Evolutionary conservation across 805 yeast species (phyloP), one percentile per base, ranked within the genome.

Genomic region (Cyberlindnera samutprakarnensis): DNA sequence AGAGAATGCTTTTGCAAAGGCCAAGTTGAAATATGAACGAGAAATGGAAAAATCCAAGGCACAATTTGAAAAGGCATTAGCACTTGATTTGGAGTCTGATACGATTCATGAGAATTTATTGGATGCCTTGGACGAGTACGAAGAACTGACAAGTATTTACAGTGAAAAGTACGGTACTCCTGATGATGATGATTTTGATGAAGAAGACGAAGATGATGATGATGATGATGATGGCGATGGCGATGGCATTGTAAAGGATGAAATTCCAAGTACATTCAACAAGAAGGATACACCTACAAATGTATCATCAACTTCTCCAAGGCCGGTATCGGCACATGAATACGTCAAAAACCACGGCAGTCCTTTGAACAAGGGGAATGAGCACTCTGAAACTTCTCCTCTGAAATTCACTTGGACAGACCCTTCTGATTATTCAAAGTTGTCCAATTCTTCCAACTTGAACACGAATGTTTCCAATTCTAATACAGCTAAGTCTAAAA

Each of bases 11-110:
- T 26, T 43, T n/a, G 31, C 31, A 12, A 38, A 32, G 15, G 49
- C 51, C 2, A 31, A 38, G 24, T 21, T 28, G 36, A 44, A 38
- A 30, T 40, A 38, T 23, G 35, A 35, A 4, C 38, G 42, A 8
- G 23, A 33, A 3, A 18, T 37, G 14, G 31, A 30, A 10, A 35
- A 30, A 17, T 20, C 32, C 9, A 30, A 31, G 15, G n/a, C 18
- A 3, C 27, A 29, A 12, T 12, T 23, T 11, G 30, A 27, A 11
- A 38, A 36, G 15, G 42, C 42, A 0, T 14, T 21, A 3, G 16
- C 14, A 6, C 10, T 16, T 7, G 30, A 31, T 18, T 14, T 12
- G 4, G 25, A 23, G 6, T 29, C 44, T 8, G 42, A 41, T 17
- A 6, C 9, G 16, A 30, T 24, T 8, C 42, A 40, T 29, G 20